Evolutionary conservation across 371 early-diverging fungal species (phyloP), one percentile per base, ranked within the genome.

Genomic region (Mucor indicus): DNA sequence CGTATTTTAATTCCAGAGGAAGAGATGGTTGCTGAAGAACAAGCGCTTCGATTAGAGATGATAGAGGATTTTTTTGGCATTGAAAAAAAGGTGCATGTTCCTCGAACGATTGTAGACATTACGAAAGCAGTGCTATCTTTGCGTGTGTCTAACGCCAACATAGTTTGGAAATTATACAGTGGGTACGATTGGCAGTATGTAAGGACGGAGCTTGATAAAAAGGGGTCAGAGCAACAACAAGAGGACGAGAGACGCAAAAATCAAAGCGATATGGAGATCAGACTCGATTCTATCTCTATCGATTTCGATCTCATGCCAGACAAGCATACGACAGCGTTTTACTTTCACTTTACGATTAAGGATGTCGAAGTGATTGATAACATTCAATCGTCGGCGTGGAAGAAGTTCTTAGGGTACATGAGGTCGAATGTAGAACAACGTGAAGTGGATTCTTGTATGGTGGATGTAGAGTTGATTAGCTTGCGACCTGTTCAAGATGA

Each of bases 311-410:
- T 75, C 13, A 84, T 79, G 64, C 74, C 85, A 1, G 39, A 48
- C 3, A 56, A 68, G 0, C 67, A 77, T 8, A 60, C 64, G 15
- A 66, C 63, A 3, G 82, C 83, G 0, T 64, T 79, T 8, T 73
- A 78, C 20, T 52, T 85, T 6, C 53, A 66, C 2, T 29, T 89
- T 0, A 42, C 50, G 10, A 67, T 92, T 3, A 64, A 72, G 16
- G 86, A 90, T 35, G 52, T 91, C 16, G 91, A 91, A 44, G 79
- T 92, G 13, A 74, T 89, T 40, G 94, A 93, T 50, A 81, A 90
- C 53, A 66, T 93, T 16, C 69, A 76, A 51, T 83, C 87, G 1
- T 89, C 90, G 0, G 57, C 64, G 6, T 93, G 90, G 89, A 68
- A 83, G 25, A 92, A 90, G 67, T 83, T 88, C 41, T 46, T 92